These are phyloP conservation scores for Lunasporangiospora selenospora DNA, from an alignment of 192 early-diverging fungal genomes.

Conservation along the genomic window DNA sequence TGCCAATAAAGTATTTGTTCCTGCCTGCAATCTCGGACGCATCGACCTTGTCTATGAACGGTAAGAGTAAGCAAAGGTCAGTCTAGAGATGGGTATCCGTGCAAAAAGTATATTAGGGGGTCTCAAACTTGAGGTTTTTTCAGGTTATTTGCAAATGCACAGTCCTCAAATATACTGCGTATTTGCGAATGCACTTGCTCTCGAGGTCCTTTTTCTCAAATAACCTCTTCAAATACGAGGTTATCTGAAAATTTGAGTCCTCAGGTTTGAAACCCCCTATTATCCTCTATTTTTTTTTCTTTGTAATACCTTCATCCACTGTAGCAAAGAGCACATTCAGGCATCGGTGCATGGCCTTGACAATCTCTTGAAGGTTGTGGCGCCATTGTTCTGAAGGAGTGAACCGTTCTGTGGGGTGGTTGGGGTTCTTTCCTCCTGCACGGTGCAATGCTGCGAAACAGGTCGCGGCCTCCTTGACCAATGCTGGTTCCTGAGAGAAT, in stretches of 20 bases:
- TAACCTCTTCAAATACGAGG: neutral
- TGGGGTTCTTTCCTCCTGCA: conserved; percentile 50
- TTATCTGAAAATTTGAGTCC: conserved; percentile 2
- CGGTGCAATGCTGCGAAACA: conserved; percentile 54
- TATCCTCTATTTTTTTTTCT: neutral
- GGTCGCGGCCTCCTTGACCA: conserved; percentile 31
- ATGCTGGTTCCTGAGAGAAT: conserved; percentile 27
- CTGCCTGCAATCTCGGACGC: conserved; percentile 45
- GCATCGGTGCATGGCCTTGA: conserved; percentile 54
- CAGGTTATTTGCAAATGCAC: too few relatives aligned
- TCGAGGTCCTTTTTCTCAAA: conserved; percentile 5
- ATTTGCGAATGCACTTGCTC: too few relatives aligned
- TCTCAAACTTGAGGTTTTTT: too few relatives aligned
- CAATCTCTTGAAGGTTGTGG: conserved; percentile 38
- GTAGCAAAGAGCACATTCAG: conserved; percentile 57
- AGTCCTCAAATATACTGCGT: too few relatives aligned
- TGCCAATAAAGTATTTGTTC: conserved; percentile 49
- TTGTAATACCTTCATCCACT: conserved; percentile 58
- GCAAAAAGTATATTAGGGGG: too few relatives aligned
- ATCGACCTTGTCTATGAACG: conserved; percentile 20
- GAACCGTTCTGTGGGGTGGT: conserved; percentile 41
- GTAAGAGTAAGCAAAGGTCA: too few relatives aligned
- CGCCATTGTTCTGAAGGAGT: conserved; percentile 54
- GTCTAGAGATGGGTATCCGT: too few relatives aligned
- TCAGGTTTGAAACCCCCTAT: neutral